phyloP scores from a whole-genome alignment of 208 protist species.

The Leishmania mexicana region DNA sequence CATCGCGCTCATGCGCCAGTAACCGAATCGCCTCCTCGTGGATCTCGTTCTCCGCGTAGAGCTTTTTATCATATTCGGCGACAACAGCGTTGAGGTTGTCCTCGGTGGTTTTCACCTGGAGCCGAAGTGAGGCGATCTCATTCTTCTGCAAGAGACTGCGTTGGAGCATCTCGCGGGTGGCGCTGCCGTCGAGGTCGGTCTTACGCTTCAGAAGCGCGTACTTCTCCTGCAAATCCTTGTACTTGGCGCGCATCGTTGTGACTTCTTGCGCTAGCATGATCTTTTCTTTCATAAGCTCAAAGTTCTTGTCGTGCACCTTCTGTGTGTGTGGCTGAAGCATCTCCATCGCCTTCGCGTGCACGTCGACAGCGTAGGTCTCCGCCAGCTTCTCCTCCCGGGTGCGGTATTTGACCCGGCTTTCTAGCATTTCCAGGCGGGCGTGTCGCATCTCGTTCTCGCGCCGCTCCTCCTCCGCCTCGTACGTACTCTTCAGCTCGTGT shows the following conservation, averaged over 20 bases:
- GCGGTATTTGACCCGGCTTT: constrained; percentile 72
- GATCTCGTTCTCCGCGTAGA: constrained; percentile 31
- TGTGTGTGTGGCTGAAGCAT: constrained; percentile 68
- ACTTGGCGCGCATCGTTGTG: constrained; percentile 9
- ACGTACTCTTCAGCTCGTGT: constrained; percentile 35
- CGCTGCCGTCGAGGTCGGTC: constrained; percentile 40
- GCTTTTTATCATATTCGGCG: constrained; percentile 58
- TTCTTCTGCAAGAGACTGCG: constrained; percentile 58
- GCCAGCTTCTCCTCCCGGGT: constrained; percentile 56
- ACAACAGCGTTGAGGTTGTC: constrained; percentile 58
- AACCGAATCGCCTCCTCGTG: constrained; percentile 35
- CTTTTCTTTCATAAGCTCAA: constrained; percentile 72
- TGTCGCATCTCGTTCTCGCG: constrained; percentile 30
- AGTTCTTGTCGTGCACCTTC: constrained; percentile 72
- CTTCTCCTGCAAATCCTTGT: constrained; percentile 34
- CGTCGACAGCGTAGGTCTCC: constrained; percentile 47
- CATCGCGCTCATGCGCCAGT: constrained; percentile 63
- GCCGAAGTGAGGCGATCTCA: constrained; percentile 50
- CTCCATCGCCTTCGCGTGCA: constrained; percentile 58
- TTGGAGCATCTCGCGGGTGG: constrained; percentile 46
- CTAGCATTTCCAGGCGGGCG: constrained; percentile 66
- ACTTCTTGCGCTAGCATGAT: constrained; percentile 64
- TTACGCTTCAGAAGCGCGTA: constrained; percentile 55
- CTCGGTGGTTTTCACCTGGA: constrained; percentile 59
- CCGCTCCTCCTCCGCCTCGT: constrained; percentile 29